Percentiles rank a stretch among this genome's conserved stretches.
Evolutionary conservation across 805 yeast genomes (phyloP).

Genomic region (Kurtzmaniella fragi): DNA sequence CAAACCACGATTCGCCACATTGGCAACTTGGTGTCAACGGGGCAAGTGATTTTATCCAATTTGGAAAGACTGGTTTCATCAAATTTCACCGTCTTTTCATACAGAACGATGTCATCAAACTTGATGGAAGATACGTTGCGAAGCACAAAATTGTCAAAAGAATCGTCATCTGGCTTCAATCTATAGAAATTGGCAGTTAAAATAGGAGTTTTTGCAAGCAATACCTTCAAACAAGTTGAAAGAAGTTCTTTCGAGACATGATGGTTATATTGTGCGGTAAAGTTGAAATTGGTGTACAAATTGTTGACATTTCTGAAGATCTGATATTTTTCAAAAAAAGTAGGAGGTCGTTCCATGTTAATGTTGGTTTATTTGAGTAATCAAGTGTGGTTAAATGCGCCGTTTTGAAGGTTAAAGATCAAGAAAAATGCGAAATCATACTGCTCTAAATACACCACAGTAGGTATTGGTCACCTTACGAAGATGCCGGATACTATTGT

Average conservation of each 20-base stretch:
- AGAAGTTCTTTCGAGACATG: conserved; percentile 9
- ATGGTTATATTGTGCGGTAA: conserved; percentile 15
- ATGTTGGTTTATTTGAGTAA: too few species aligned
- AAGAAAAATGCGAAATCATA: too few species aligned
- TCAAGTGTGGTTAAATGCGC: too few species aligned
- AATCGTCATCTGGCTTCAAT: neutral
- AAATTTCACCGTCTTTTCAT: conserved; percentile 7
- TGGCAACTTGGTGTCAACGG: conserved; percentile 9
- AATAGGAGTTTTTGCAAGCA: conserved; percentile 12
- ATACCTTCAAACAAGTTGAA: conserved; percentile 13
- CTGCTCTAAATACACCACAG: too few species aligned
- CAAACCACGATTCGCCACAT: conserved; percentile 17
- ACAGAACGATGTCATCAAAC: conserved; percentile 18
- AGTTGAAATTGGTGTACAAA: conserved; percentile 18
- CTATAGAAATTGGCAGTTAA: conserved; percentile 16
- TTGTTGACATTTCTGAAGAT: conserved; percentile 14
- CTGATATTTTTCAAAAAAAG: conserved; percentile 18
- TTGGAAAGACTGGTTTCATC: conserved; percentile 9
- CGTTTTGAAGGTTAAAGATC: too few species aligned
- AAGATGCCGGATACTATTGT: too few species aligned
- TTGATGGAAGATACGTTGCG: conserved; percentile 12
- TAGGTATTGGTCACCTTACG: too few species aligned
- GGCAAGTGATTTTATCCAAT: conserved; percentile 8
- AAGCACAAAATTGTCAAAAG: conserved; percentile 8
- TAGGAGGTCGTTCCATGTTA: too few species aligned